Evolutionary conservation across 805 yeast species (phyloP), one percentile per base, ranked within the genome.

Genomic region (Metschnikowia cubensis): DNA sequence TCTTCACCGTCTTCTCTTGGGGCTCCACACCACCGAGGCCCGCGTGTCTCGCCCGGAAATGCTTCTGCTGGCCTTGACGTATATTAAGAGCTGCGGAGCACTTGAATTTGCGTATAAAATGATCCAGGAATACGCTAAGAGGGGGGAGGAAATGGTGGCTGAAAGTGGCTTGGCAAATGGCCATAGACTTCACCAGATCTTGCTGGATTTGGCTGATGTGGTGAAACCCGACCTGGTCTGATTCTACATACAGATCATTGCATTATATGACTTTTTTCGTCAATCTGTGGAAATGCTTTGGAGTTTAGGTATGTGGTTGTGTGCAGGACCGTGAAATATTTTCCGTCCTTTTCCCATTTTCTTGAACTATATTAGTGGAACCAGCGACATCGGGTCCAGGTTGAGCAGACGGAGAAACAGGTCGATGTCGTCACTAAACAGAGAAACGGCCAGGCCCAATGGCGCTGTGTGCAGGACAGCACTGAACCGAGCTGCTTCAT

Each of bases 71-170:
- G 60, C 67, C 31, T 63, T 69, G 15, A 51, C 47, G 1, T 63
- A 39, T 48, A 62, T 70, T 65, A 38, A 48, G 13, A 53, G 56
- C 6, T 54, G 67, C 0, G 51, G 58, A 8, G 68, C 74, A 1
- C 50, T 70, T 22, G 53, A 53, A 2, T 70, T 51, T 47, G 62
- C 71, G 33, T 49, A 51, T 22, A 49, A 54, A 13, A 43, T 68
- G 18, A 54, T 70, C 7, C 56, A 55, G 10, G 53, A 56, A 34
- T 63, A 62, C 35, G 57, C 59, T n/a, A 35, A 31, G 3, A 59
- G 51, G 38, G 67, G 65, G 2, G 49, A 48, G 48, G 21, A 37
- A 13, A 48, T 59, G 53, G 49, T 61, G 34, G n/a, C 31, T 20
- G 45, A 32, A 13, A 25, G 21, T 11, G 20, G 46, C 21, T 18